Evolutionary conservation across 306 rosid species (phyloP), one percentile per base, ranked within the genome.

Genomic region (Cyclanthera cordifolia): DNA sequence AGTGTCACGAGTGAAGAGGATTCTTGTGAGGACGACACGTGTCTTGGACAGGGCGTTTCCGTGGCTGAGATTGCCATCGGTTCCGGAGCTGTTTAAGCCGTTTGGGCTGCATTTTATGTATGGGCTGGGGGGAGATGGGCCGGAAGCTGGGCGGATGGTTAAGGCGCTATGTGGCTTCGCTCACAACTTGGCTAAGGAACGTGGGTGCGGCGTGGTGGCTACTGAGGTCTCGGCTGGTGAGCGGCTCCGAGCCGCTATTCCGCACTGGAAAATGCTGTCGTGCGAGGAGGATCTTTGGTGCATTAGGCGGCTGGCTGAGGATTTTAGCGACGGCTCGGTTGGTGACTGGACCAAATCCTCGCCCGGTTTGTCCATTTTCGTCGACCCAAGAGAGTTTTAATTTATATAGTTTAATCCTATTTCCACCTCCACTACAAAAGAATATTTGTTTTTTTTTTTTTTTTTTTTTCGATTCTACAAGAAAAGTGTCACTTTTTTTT

Each of bases 331-430:
- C 48, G 95, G 89, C 46, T 81, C 95, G 4, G 77, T 93, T 14
- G 98, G 96, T 77, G 99, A 93, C 80, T 93, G 99, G 99, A 87
- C 99, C 19, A 93, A 93, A 55, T 87, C 96, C 14, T 74, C 78
- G 1, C 86, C 96, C 11, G 95, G 82, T 46, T 15, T 47, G 75
- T 87, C 99, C 56, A 86, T 93, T 79, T 93, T 93, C 74, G 95
- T 93, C 74, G 99, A 93, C 72, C 99, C 99, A 1, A 87, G 99
- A 74, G 99, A 93, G 75, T 4, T 93, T 74, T 93, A 70, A 77
- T 28, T 57, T 13, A 13, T 27, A 34, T 9, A n/a, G 43, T 37
- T 37, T 34, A 34, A 0, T 34, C 4, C 15, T 0, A 55, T 55
- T 55, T 25, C 5, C 37, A 27, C 16, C 64, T 27, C 64, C 64